Conservation (phyloP, 805 yeast species). For the Yamadazyma scolyti region DNA sequence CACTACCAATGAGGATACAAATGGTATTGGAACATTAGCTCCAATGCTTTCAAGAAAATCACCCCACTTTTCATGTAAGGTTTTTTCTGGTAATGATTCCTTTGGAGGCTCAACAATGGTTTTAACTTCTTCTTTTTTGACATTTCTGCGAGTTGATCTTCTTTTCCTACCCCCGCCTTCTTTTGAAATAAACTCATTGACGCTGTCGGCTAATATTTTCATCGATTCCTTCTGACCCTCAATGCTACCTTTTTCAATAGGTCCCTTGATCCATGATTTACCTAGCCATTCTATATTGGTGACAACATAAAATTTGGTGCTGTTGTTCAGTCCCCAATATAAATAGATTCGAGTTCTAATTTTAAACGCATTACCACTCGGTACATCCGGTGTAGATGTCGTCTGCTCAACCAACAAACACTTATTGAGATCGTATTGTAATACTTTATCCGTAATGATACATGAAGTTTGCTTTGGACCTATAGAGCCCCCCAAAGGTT, state of each 20-base stretch:
- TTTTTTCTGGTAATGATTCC: constrained; percentile 5
- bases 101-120: constrained; percentile 1
- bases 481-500: constrained; percentile 64
- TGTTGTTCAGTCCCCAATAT: constrained; percentile 60
- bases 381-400: constrained; percentile 79
- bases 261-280: constrained; percentile 73
- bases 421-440: constrained; percentile 46
- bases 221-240: constrained; percentile 68
- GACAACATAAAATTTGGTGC: constrained; percentile 49
- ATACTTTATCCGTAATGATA: constrained; percentile 56
- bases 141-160: constrained; percentile 10
- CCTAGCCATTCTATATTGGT: constrained; percentile 68
- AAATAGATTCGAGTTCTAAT: constrained; percentile 56
- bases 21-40: constrained; percentile 24
- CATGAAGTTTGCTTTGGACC: constrained; percentile 79
- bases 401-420: constrained; percentile 49
- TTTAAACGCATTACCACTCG: constrained; percentile 66
- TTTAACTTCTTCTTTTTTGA: constrained; percentile 11
- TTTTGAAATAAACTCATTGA: constrained; percentile 34
- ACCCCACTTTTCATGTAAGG: constrained; percentile 15
- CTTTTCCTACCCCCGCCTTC: constrained; percentile 10
- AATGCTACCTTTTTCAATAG: constrained; percentile 70
- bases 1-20: constrained; percentile 14
- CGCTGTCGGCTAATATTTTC: constrained; percentile 42
- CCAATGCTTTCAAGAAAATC: constrained; percentile 23